Percentiles rank a stretch among this genome's conserved stretches.
These are phyloP conservation scores for Chaetomium cochliodes DNA, from an alignment of 495 filamentous ascomycete genomes.

Conservation along the genomic window DNA sequence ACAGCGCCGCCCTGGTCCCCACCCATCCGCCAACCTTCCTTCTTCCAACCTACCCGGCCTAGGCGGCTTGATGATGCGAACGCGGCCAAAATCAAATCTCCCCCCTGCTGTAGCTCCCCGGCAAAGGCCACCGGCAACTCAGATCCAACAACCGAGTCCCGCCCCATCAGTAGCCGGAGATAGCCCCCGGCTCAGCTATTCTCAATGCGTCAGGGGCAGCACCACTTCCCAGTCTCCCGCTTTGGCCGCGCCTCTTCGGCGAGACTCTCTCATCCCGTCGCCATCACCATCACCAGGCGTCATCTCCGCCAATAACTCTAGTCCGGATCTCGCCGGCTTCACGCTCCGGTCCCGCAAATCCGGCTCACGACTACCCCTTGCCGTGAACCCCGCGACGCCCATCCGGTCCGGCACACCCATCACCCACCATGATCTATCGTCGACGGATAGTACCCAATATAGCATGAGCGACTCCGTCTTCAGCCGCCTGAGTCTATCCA, in stretches of 20 bases:
- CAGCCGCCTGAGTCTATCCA: conserved; percentile 30
- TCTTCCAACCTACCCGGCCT: conserved; percentile 5
- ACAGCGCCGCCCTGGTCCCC: conserved; percentile 19
- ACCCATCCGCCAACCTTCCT: conserved; percentile 17
- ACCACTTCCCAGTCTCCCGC: conserved; percentile 9
- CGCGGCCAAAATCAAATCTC: conserved; percentile 22
- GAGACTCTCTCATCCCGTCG: conserved; percentile 22
- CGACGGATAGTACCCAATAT: conserved; percentile 38
- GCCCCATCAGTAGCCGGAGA: conserved; percentile 15
- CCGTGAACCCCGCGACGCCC: conserved; percentile 34
- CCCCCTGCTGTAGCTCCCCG: background rate
- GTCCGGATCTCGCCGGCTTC: conserved; percentile 25
- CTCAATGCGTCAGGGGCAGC: conserved; percentile 21
- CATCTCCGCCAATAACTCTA: conserved; percentile 21
- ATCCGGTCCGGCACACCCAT: conserved; percentile 34
- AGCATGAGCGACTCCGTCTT: conserved; percentile 39
- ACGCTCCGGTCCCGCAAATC: conserved; percentile 33
- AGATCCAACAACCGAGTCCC: conserved; percentile 3
- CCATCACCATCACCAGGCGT: conserved; percentile 18
- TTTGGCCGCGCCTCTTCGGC: conserved; percentile 8
- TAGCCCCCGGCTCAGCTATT: conserved; percentile 27
- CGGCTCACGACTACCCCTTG: conserved; percentile 33
- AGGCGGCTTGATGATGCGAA: conserved; percentile 25
- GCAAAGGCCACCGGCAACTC: conserved; percentile 4
- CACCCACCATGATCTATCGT: conserved; percentile 33